Evolutionary conservation across 768 basidiomycete species (phyloP), one percentile per base, ranked within the genome.

Genomic region (Lanmaoa pseudosensibilis): DNA sequence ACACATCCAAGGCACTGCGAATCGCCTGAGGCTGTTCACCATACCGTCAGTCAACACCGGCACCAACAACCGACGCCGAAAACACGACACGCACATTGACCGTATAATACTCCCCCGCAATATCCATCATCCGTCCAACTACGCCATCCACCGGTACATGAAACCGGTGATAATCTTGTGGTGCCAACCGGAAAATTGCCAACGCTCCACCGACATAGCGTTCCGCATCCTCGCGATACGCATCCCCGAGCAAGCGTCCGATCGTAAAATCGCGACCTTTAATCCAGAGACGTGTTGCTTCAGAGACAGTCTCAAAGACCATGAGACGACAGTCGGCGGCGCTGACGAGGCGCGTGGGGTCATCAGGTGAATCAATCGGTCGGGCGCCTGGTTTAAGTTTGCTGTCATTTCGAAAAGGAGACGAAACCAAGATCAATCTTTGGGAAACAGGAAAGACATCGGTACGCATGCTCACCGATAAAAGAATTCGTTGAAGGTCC

Each of bases 251-350:
- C 34, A 99, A 78, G 2, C 86, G 81, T 6, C 74, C 80, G 4
- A 98, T 80, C 2, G 86, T 87, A 68, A 99, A 98, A 63, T 97
- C 94, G 41, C 94, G 85, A 4, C 96, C 96, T 67, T 98, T 98
- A 75, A 98, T 96, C 96, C 96, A 99, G 0, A 99, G 75, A 23
- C 80, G 78, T 2, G 94, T 97, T 1, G 96, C 96, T 54, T 92
- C 90, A 46, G 74, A 76, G 9, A 97, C 87, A 1, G 85, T 88
- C 70, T 91, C 87, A 71, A 98, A 99, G 1, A 88, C 84, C 88
- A 98, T 94, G 57, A 97, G 80, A n/a, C 96, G 88, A 68, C 92
- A 98, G 75, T 99, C 96, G 2, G 95, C 97, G n/a, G 84, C 86
- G 55, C 87, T 89, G 54, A 98, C 91, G 13, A 96, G 78, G 9